A percentile compares a stretch with the other conserved stretches of the same genome.
phyloP scores from a whole-genome alignment of 2,329 filamentous ascomycete genomes.

The Thelonectria rubi region DNA sequence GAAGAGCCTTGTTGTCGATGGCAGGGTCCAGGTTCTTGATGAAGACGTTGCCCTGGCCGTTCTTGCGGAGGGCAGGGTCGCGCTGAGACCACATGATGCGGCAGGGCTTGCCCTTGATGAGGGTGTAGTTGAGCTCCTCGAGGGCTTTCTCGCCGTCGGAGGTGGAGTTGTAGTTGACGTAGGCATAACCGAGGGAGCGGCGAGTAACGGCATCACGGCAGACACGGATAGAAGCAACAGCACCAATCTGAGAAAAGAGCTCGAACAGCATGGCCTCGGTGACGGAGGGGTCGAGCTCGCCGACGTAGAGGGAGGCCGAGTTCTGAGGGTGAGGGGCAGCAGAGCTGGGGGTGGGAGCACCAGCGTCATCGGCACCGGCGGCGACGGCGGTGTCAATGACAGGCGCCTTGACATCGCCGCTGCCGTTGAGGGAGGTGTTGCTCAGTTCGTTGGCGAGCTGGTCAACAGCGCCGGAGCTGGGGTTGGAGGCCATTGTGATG shows the following conservation, averaged over 20 bases:
- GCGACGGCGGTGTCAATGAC: conserved; percentile 78
- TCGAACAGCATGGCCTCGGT: conserved; percentile 99
- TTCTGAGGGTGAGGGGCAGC: conserved; percentile 84
- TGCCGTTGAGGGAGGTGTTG: conserved; percentile 75
- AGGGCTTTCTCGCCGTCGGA: conserved; percentile 96
- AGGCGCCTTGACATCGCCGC: conserved; percentile 72
- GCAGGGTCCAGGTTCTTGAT: conserved; percentile 99
- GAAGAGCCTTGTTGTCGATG: conserved; percentile 99
- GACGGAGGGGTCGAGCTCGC: conserved; percentile 96
- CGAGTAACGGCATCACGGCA: conserved; percentile 99
- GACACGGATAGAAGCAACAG: conserved; percentile 98
- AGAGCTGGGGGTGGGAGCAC: conserved; percentile 76
- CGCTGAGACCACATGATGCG: conserved; percentile 99
- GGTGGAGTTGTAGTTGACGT: conserved; percentile 99
- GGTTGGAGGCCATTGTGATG: conserved; percentile 68
- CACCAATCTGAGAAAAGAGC: conserved; percentile 99
- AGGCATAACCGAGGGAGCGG: conserved; percentile 98
- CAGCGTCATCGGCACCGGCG: conserved; percentile 64
- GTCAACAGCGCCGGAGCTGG: conserved; percentile 71
- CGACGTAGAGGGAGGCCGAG: conserved; percentile 98
- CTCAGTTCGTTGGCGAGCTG: conserved; percentile 83
- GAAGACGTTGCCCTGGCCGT: conserved; percentile 98
- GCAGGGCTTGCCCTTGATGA: conserved; percentile 98
- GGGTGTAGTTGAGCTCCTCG: conserved; percentile 99
- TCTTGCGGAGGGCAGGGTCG: conserved; percentile 98